Conservation (phyloP, 495 filamentous ascomycete species). For the Acidomyces sp. region DNA sequence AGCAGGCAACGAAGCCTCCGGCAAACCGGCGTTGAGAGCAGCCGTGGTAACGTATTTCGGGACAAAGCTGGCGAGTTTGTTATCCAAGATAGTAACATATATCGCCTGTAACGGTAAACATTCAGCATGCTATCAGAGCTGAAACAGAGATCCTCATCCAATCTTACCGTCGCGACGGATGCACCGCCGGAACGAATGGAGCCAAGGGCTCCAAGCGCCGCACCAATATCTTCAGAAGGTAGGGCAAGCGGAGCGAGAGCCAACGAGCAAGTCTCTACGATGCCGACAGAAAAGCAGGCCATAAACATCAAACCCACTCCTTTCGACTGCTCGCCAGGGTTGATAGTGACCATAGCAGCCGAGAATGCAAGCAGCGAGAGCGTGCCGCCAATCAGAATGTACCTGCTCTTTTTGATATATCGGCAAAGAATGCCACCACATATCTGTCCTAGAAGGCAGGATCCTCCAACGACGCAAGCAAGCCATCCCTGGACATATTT, state of each 20-base stretch:
- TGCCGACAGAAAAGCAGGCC: constrained; percentile 24
- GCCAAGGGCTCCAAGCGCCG: constrained; percentile 34
- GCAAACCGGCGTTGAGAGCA: constrained; percentile 33
- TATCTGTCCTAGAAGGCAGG: constrained; percentile 22
- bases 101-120: no score
- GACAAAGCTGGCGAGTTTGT: constrained; percentile 29
- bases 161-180: constrained; percentile 24
- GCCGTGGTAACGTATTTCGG: constrained; percentile 32
- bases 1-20: constrained; percentile 28
- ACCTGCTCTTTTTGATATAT: constrained; percentile 23
- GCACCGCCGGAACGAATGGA: constrained; percentile 25
- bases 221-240: constrained; percentile 34
- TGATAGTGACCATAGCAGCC: constrained; percentile 15
- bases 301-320: constrained; percentile 21
- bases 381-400: constrained; percentile 15
- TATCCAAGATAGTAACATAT: constrained; percentile 36
- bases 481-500: constrained; percentile 11
- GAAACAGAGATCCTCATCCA: no score
- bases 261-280: constrained; percentile 23
- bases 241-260: constrained; percentile 22
- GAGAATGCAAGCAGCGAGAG: constrained; percentile 17
- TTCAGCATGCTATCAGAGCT: no score
- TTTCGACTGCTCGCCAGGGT: constrained; percentile 5
- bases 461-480: constrained; percentile 20
- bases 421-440: constrained; percentile 20